Evolutionary conservation across 1,284 basidiomycete genomes (phyloP).

Genomic region (Ceratobasidium sp.): DNA sequence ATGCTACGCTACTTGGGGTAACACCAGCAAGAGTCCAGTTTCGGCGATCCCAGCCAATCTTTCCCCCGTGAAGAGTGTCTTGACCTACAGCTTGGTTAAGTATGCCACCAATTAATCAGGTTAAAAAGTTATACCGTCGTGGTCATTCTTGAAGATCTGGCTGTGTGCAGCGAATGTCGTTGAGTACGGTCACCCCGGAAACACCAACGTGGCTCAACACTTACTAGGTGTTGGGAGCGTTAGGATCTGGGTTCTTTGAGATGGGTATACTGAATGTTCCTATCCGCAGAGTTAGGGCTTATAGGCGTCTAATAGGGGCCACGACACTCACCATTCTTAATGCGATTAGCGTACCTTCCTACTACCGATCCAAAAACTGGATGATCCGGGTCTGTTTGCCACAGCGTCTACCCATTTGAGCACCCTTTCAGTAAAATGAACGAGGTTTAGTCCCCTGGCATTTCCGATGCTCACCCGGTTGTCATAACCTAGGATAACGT

Average conservation of each 20-base stretch:
- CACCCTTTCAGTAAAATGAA: background rate
- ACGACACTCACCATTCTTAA: constrained; percentile 53
- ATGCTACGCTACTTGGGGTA: constrained; percentile 61
- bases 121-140: constrained; percentile 52
- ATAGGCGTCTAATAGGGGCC: background rate
- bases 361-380: constrained; percentile 21
- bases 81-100: constrained; percentile 48
- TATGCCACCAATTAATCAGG: background rate
- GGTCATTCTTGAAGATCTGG: constrained; percentile 60
- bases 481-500: constrained; percentile 38
- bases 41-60: constrained; percentile 63
- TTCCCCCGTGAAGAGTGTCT: constrained; percentile 66
- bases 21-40: constrained; percentile 64
- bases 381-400: constrained; percentile 31
- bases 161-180: constrained; percentile 22
- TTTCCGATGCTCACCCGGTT: background rate
- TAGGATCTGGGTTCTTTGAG: constrained; percentile 58
- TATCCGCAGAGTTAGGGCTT: background rate
- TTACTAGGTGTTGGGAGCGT: constrained; percentile 54
- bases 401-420: constrained; percentile 16
- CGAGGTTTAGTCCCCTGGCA: background rate
- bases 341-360: constrained; percentile 59
- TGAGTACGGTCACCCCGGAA: background rate
- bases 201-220: background rate
- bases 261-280: constrained; percentile 63